A percentile compares a stretch with the other conserved stretches of the same genome.
These are phyloP conservation scores for Colletotrichum tabaci DNA, from an alignment of 2,329 filamentous ascomycete species.

Conservation along the genomic window DNA sequence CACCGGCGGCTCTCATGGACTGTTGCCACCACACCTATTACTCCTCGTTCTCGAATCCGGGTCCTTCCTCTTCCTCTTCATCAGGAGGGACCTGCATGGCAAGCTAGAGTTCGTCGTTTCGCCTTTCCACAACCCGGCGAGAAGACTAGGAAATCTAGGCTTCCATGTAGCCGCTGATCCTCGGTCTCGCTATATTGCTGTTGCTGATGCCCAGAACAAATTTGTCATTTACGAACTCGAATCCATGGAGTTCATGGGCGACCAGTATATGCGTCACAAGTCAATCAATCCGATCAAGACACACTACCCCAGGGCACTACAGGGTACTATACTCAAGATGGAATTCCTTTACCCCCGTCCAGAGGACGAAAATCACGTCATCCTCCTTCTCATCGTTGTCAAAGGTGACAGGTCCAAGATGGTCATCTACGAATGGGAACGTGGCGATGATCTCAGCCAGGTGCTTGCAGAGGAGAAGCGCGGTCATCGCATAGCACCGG, in stretches of 20 bases:
- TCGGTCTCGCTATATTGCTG: conserved; percentile 76
- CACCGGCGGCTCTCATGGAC: conserved; percentile 9
- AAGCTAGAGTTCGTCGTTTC: conserved; percentile 73
- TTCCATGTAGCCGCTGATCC: conserved; percentile 84
- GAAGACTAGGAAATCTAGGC: conserved; percentile 68
- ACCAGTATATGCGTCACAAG: conserved; percentile 62
- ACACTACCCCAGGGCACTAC: conserved; percentile 62
- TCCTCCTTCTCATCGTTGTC: conserved; percentile 79
- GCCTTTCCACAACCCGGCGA: conserved; percentile 69
- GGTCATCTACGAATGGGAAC: conserved; percentile 74
- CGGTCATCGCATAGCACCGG: conserved; percentile 65
- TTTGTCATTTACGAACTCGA: conserved; percentile 82
- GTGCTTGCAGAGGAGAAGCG: conserved; percentile 63
- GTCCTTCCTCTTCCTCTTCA: conserved; percentile 83
- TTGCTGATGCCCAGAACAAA: conserved; percentile 78
- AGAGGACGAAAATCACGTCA: conserved; percentile 78
- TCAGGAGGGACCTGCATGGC: conserved; percentile 62
- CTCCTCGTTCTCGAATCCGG: conserved; percentile 82
- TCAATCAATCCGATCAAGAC: conserved; percentile 72
- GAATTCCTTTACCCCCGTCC: conserved; percentile 84
- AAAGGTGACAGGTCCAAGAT: conserved; percentile 65
- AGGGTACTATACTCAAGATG: conserved; percentile 86
- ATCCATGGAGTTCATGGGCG: conserved; percentile 64
- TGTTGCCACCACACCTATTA: conserved; percentile 83
- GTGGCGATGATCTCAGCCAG: conserved; percentile 61